These are phyloP conservation scores for Colletotrichum sp. DNA, from an alignment of 2,329 filamentous ascomycete species.

Conservation along the genomic window DNA sequence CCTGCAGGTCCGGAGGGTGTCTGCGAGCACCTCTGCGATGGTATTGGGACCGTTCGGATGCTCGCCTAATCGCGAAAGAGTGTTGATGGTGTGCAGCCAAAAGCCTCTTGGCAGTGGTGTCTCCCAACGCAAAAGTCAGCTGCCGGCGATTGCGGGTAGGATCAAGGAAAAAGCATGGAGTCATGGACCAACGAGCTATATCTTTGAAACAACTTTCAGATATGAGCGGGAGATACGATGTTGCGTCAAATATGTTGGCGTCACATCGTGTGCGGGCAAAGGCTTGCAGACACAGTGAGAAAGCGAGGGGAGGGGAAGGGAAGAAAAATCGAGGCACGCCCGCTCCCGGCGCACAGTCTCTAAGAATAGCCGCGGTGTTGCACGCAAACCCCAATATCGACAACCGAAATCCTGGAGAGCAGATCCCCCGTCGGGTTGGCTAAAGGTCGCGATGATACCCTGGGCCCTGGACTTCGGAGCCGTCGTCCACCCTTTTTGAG, in stretches of 20 bases:
- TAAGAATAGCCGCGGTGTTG: constrained; percentile 19
- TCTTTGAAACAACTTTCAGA: constrained; percentile 1
- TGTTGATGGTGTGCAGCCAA: background rate
- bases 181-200: background rate
- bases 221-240: background rate
- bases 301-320: background rate
- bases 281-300: background rate
- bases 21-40: background rate
- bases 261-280: constrained; percentile 9
- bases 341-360: background rate
- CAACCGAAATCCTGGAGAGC: constrained; percentile 22
- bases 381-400: constrained; percentile 14
- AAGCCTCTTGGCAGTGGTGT: background rate
- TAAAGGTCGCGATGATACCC: constrained; percentile 16
- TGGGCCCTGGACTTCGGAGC: constrained; percentile 14
- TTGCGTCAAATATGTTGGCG: constrained; percentile 1
- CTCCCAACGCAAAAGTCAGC: background rate
- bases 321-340: background rate
- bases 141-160: background rate
- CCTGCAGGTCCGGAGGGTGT: background rate
- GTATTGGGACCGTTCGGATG: background rate
- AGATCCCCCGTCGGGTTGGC: constrained; percentile 16
- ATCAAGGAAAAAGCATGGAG: background rate
- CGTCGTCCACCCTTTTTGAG: background rate
- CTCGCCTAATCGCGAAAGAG: background rate